Base-by-base conservation (phyloP, 2,329 filamentous ascomycete species). In the Neospermospora avenae region DNA sequence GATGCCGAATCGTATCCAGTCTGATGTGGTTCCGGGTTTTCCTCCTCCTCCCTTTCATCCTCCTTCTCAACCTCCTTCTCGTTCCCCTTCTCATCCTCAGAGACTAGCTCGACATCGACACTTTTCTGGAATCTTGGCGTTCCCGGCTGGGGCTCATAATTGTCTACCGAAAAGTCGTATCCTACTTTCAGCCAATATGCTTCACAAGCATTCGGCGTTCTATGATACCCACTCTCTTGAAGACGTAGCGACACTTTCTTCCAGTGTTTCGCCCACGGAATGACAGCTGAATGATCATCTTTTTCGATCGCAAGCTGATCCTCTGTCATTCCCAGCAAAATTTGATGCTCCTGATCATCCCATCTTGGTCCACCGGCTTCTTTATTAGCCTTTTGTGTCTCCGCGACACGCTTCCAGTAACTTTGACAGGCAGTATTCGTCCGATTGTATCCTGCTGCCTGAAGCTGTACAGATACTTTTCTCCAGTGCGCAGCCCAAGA, bases 241-340 rank as follows among this genome's bases (percentile, higher is more conserved):
- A 63, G 41, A 20, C 46, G 45, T 16, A 35, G 31, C 2, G 61
- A 60, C 13, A 63, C 61, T 3, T 34, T 59, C 51, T 61, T 58
- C 61, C 61, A 63, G 18, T 58, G 58, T 35, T 52, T 52, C 14
- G 55, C 13, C 61, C 61, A 63, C 5, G 61, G 48, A 18, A 63
- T 58, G 3, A 52, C 46, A 10, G 55, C 37, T 42, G 37, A 14
- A 10, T 58, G 58, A 18, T 60, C 51, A 2, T 28, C 52, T 24
- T 44, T 45, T 48, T 63, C 58, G 5, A 55, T 18, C 4, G 44
- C 48, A 14, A 63, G 55, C 42, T 63, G 58, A 14, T 56, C 52
- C 14, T 63, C 52, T 16, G 61, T 63, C 55, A 61, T 60, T 8
- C 34, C 44, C 25, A 59, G 5, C 22, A 63, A 25, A 3, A 63